Conservation (phyloP, 2,329 filamentous ascomycete genomes). For the Scedosporium aurantiacum region DNA sequence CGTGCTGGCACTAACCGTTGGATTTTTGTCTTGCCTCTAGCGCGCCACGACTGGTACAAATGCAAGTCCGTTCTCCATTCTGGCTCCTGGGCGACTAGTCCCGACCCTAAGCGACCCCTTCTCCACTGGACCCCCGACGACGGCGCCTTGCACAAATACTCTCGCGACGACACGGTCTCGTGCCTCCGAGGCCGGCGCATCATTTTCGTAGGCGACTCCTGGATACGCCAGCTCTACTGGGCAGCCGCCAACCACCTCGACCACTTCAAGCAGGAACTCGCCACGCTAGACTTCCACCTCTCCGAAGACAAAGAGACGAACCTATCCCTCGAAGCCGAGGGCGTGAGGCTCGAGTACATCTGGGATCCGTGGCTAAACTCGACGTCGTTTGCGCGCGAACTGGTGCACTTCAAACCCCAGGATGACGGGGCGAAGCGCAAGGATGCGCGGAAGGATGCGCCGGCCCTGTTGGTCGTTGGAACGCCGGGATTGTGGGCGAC, state of each 20-base stretch:
- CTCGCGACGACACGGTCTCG: conserved; percentile 33
- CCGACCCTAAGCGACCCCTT: conserved; percentile 20
- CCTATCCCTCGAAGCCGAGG: conserved; percentile 26
- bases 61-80: conserved; percentile 38
- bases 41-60: conserved; percentile 35
- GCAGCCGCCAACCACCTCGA: conserved; percentile 38
- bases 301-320: conserved; percentile 29
- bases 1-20: not conserved
- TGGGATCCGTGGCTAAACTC: conserved; percentile 54
- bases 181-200: conserved; percentile 42
- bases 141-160: conserved; percentile 48
- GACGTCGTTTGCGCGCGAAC: conserved; percentile 16
- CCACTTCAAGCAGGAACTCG: conserved; percentile 22
- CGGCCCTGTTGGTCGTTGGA: conserved; percentile 40
- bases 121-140: conserved; percentile 47
- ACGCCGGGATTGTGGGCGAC: conserved; percentile 45
- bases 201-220: conserved; percentile 52
- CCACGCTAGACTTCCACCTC: conserved; percentile 22
- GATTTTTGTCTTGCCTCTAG: not conserved
- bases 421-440: conserved; percentile 10
- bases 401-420: conserved; percentile 24
- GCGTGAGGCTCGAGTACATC: conserved; percentile 41
- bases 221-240: conserved; percentile 50
- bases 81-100: conserved; percentile 35
- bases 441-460: conserved; percentile 13